Evolutionary conservation across 805 yeast species (phyloP), one percentile per base, ranked within the genome.

Genomic region (Lipomyces orientalis): DNA sequence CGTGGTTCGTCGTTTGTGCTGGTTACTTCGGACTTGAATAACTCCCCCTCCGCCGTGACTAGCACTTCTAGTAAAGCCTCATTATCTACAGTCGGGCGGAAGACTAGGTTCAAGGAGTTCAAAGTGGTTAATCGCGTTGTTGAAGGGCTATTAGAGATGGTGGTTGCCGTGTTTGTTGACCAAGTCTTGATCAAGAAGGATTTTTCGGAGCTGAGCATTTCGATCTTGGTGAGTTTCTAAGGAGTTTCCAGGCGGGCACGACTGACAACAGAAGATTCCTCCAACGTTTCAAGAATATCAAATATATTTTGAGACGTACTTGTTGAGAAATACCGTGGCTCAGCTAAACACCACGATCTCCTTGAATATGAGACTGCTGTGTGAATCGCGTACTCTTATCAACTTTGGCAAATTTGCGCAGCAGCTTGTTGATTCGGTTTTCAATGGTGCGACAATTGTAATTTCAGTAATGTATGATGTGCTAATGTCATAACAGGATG

Each of bases 111-210:
- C 19, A 43, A 54, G n/a, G 72, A 67, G 52, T 64, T 69, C 46
- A 66, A 66, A 31, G 64, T 61, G 9, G 63, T 64, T n/a, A 65
- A 68, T 59, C 31, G 66, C 25, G 70, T 69, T 10, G 65, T 72
- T 35, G 75, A 72, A 49, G 71, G 72, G 14, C 55, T 70, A 35
- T 55, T 73, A 16, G 74, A 73, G 29, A 65, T 73, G 64, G 69
- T 68, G 14, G 67, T 73, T 25, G 74, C 71, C 3, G 68, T 73
- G 2, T 58, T 72, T 39, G 66, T 71, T 8, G 72, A 73, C 46
- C 66, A 62, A 16, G 71, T 73, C 12, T 39, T 73, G n/a, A 64
- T 67, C 2, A 34, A 70, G 34, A 70, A 68, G 46, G 75, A 73
- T 55, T 66, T 64, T 54, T 64, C 72, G 14, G 74, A 70, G 37